Evolutionary conservation across 2,329 filamentous ascomycete species (phyloP).

Genomic region (Talaromyces albobiverticillius): DNA sequence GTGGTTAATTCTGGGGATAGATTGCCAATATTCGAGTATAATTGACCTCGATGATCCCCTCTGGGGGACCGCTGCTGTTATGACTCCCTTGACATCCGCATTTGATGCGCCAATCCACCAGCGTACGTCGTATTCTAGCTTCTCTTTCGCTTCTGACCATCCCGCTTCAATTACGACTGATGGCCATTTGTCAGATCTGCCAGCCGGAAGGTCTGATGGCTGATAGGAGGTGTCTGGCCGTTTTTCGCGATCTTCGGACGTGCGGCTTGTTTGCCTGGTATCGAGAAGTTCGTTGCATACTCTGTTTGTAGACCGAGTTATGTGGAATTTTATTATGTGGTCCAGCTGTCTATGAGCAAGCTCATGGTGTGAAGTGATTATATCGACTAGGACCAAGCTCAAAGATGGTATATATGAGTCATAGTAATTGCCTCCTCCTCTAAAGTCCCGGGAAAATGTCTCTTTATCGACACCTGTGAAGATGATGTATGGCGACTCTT

Average conservation of each 20-base stretch:
- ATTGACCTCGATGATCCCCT: not conserved
- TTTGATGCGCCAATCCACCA: slow-evolving; percentile 14
- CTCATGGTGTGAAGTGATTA: slow-evolving; percentile 5
- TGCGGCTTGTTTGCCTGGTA: slow-evolving; percentile 1
- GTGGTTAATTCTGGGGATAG: not conserved
- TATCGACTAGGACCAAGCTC: not conserved
- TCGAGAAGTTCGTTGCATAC: too few relatives aligned
- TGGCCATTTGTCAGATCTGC: slow-evolving; percentile 12
- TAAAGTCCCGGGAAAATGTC: slow-evolving; percentile 3
- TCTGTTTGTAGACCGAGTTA: too few relatives aligned
- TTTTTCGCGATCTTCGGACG: slow-evolving; percentile 7
- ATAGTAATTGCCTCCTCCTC: not conserved
- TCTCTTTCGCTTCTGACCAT: not conserved
- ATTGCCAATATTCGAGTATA: not conserved
- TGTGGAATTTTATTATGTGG: slow-evolving; percentile 3
- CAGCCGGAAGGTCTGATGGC: not conserved
- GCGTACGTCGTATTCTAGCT: slow-evolving; percentile 6
- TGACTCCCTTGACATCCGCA: slow-evolving; percentile 5
- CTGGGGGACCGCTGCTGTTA: slow-evolving; percentile 1
- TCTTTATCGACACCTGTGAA: slow-evolving; percentile 3
- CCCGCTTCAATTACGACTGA: slow-evolving; percentile 8
- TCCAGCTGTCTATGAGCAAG: slow-evolving; percentile 2
- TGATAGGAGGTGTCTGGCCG: slow-evolving; percentile 6
- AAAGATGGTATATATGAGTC: slow-evolving; percentile 7
- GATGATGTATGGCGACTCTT: slow-evolving; percentile 7